Evolutionary conservation across 139 green algal species (phyloP), one percentile per base, ranked within the genome.

Genomic region (Coelastrella sp.): DNA sequence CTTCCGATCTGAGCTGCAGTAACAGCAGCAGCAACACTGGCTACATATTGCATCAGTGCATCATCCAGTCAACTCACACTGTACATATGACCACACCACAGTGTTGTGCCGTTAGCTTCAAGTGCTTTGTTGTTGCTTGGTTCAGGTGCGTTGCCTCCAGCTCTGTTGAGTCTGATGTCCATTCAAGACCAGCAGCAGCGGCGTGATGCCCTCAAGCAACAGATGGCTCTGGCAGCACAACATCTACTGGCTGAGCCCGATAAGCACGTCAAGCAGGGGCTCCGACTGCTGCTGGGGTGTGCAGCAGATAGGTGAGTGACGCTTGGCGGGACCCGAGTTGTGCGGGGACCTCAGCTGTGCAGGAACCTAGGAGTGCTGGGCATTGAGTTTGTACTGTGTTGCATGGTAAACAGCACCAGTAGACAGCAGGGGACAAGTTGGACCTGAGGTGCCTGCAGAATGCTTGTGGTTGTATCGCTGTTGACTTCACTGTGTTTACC

Each of bases 241-340:
- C 79, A 91, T 71, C 43, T 98, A 43, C 86, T 98, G 79, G 83
- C 88, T 8, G 89, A 93, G 43, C 96, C 96, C 0, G 94, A 98
- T 71, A 60, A 83, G 43, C 72, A 92, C 15, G 45, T 88, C 25
- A 81, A 59, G 0, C 48, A 50, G 19, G 66, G 79, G 2, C 62
- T 76, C 23, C 9, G 62, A 40, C 38, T 79, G 41, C 63, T 79
- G 59, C 51, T 25, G 27, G 51, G 59, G 7, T 66, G 37, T 38
- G 72, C 73, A 19, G 34, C 66, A 57, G 50, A 60, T 21, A 69
- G 62, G 62, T 69, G 30, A n/a, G 62, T 40, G 7, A 41, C 63
- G n/a, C n/a, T n/a, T n/a, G n/a, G n/a, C n/a, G n/a, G n/a, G n/a
- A n/a, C n/a, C n/a, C n/a, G n/a, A n/a, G n/a, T n/a, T n/a, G n/a